Conservation (phyloP, 176 grass and related monocot genomes). For the Oryza rufipogon region DNA sequence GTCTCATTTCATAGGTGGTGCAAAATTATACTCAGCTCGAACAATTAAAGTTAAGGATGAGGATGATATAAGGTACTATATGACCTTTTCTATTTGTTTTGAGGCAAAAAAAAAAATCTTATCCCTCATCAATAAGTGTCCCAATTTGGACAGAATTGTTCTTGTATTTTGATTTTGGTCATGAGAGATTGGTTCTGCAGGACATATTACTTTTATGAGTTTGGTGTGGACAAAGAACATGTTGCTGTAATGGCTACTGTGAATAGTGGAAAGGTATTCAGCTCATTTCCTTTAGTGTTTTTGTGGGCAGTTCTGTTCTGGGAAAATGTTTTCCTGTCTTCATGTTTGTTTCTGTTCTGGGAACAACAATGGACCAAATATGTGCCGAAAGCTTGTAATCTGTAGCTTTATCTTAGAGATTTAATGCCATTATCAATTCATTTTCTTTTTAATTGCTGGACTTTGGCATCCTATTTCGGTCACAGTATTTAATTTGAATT, state of each 20-base stretch:
- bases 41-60: conserved; percentile 96
- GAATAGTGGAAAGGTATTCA: conserved; percentile 83
- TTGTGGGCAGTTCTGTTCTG: conserved; percentile 3
- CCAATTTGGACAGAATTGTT: background rate
- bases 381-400: background rate
- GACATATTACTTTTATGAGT: conserved; percentile 97
- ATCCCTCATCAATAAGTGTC: background rate
- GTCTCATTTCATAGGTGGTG: conserved; percentile 58
- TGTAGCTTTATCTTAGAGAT: conserved; percentile 5
- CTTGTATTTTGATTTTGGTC: conserved; percentile 31
- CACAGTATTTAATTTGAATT: conserved; percentile 17
- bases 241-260: conserved; percentile 78
- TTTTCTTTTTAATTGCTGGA: background rate
- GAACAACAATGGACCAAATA: conserved; percentile 2
- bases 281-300: conserved; percentile 20
- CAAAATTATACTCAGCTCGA: conserved; percentile 82
- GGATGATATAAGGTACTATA: conserved; percentile 73
- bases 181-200: conserved; percentile 44
- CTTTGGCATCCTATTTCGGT: conserved; percentile 16
- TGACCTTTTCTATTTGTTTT: conserved; percentile 31
- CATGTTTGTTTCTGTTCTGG: background rate
- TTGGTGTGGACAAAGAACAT: conserved; percentile 71
- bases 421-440: conserved; percentile 8
- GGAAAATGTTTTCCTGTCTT: conserved; percentile 16
- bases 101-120: background rate